These are phyloP conservation scores for Triglochin maritima DNA, from an alignment of 106 monocot species.

Conservation along the genomic window DNA sequence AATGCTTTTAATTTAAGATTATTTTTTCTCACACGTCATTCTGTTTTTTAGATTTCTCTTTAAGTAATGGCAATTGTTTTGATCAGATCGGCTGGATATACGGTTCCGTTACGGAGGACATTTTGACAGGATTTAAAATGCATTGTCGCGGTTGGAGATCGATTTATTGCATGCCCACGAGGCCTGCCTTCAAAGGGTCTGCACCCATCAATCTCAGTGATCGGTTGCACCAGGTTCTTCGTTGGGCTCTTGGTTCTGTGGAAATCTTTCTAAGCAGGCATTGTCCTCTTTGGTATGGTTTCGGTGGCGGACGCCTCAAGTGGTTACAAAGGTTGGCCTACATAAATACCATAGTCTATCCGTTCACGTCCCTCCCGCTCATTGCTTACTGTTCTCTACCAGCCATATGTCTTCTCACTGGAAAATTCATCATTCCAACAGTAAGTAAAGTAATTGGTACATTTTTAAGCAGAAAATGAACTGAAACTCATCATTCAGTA, in stretches of 20 bases:
- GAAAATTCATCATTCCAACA: conserved; percentile 92
- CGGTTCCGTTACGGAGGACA: conserved; percentile 94
- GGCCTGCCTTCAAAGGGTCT: conserved; percentile 93
- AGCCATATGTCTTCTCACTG: conserved; percentile 88
- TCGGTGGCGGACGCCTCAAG: conserved; percentile 72
- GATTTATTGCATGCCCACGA: conserved; percentile 84
- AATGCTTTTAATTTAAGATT: too few species aligned
- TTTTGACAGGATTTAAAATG: conserved; percentile 94
- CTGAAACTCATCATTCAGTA: too few species aligned
- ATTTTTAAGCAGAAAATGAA: neutral
- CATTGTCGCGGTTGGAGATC: conserved; percentile 98
- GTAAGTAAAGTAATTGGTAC: conserved; percentile 30
- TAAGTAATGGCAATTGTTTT: neutral
- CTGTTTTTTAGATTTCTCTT: neutral
- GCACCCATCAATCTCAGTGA: conserved; percentile 94
- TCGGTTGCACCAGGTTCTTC: conserved; percentile 88
- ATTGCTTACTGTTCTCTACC: conserved; percentile 79
- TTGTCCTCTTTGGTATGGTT: conserved; percentile 93
- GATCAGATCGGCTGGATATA: conserved; percentile 94
- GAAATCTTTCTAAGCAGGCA: conserved; percentile 94
- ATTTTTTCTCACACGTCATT: too few species aligned
- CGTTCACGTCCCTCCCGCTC: conserved; percentile 90
- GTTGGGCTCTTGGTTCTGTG: conserved; percentile 95
- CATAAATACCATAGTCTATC: conserved; percentile 86
- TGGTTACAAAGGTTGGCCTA: conserved; percentile 90